These are phyloP conservation scores for Chrysosporium queenslandicum DNA, from an alignment of 2,329 filamentous ascomycete species.

Conservation along the genomic window DNA sequence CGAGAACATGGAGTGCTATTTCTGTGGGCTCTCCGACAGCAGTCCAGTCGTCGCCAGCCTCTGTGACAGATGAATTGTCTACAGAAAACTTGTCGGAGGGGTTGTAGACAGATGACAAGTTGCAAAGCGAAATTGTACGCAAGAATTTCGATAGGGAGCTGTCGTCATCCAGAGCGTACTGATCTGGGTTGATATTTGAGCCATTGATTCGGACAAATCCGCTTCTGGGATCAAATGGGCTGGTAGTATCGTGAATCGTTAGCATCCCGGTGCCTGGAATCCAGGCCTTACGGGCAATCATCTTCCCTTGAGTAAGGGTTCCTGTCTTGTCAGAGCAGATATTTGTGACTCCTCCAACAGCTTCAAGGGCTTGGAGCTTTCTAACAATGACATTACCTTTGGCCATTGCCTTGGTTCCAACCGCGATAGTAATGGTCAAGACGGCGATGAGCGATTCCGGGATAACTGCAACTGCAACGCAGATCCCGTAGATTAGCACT, in stretches of 20 bases:
- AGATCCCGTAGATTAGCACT: constrained; percentile 51
- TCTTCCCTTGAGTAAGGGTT: constrained; percentile 49
- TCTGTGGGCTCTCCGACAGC: constrained; percentile 55
- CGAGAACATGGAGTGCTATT: constrained; percentile 59
- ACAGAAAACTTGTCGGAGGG: constrained; percentile 13
- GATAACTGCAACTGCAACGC: constrained; percentile 45
- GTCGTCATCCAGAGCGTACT: neutral
- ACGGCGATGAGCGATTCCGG: constrained; percentile 51
- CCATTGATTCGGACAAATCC: constrained; percentile 24
- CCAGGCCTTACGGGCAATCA: constrained; percentile 47
- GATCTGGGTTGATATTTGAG: constrained; percentile 11
- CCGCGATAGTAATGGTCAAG: constrained; percentile 53
- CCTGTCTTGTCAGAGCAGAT: constrained; percentile 43
- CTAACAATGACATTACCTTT: constrained; percentile 44
- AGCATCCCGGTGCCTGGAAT: constrained; percentile 44
- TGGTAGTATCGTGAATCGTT: constrained; percentile 41
- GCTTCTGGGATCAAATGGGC: constrained; percentile 44
- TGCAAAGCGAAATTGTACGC: constrained; percentile 50
- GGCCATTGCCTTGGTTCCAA: constrained; percentile 46
- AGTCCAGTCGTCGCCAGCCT: constrained; percentile 43
- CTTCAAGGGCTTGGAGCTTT: constrained; percentile 44
- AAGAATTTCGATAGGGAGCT: constrained; percentile 38
- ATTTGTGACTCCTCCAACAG: constrained; percentile 48
- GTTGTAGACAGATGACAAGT: constrained; percentile 49
- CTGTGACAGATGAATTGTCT: constrained; percentile 16